Evolutionary conservation across 345 rosid genomes (phyloP).

Genomic region (Balakata baccata): DNA sequence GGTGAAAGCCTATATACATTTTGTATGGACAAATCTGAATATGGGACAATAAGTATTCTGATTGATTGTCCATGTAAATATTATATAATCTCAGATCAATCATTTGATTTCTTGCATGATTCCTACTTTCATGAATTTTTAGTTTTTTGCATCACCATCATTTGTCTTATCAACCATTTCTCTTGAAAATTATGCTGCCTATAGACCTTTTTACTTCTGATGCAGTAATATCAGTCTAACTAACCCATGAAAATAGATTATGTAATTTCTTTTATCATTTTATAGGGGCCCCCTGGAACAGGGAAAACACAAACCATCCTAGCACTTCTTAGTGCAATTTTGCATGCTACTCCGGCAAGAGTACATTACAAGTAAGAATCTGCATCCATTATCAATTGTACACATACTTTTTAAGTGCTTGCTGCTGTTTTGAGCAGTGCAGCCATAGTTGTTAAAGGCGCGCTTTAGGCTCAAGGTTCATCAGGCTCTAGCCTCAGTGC

Average conservation of each 20-base stretch:
- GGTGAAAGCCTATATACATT: neutral
- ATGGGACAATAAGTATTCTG: neutral
- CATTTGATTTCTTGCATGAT: neutral
- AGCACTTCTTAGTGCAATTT: constrained; percentile 85
- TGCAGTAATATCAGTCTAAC: neutral
- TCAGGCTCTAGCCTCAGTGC: no score
- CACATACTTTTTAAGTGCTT: neutral
- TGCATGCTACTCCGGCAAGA: constrained; percentile 93
- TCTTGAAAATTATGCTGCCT: neutral
- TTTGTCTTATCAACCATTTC: neutral
- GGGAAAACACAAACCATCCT: constrained; percentile 98
- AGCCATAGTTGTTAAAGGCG: no score
- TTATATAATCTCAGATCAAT: neutral
- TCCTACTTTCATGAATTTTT: no score
- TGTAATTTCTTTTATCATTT: constrained; percentile 17
- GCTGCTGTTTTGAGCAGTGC: neutral
- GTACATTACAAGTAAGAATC: constrained; percentile 56
- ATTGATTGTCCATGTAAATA: neutral
- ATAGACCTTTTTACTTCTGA: neutral
- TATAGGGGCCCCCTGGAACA: constrained; percentile 97
- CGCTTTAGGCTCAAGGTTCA: no score
- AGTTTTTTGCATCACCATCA: no score
- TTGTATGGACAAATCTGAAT: neutral
- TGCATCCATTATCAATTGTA: neutral
- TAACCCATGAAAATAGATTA: constrained; percentile 17